Percentiles rank a stretch among this genome's conserved stretches.
phyloP scores from a whole-genome alignment of 106 monocot genomes.

The Dendrobium chrysotoxum region DNA sequence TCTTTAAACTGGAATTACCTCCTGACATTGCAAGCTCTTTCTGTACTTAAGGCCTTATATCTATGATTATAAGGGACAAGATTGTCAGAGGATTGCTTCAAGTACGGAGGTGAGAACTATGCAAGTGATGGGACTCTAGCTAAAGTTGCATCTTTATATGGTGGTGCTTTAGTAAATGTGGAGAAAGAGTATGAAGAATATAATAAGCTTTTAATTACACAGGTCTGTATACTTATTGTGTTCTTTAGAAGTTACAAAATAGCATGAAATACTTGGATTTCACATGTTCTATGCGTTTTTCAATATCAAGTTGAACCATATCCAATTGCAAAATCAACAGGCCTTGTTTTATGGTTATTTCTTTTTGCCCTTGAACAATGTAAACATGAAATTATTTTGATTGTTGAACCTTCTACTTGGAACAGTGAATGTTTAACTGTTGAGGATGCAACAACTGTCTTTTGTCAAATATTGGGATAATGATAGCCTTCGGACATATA shows the following conservation, averaged over 20 bases:
- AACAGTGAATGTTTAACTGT: not conserved
- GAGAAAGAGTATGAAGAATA: constrained; percentile 87
- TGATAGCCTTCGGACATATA: not conserved
- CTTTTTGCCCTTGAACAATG: not conserved
- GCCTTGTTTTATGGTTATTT: not conserved
- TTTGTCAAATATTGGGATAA: not conserved
- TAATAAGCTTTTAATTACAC: constrained; percentile 49
- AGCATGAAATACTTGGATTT: not conserved
- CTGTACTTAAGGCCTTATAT: not conserved
- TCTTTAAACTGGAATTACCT: not conserved
- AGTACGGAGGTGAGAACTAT: constrained; percentile 75
- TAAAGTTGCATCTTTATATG: constrained; percentile 84
- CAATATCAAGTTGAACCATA: constrained; percentile 1
- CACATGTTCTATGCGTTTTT: not conserved
- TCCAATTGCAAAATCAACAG: not conserved
- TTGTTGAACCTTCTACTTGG: not conserved
- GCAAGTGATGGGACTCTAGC: constrained; percentile 53
- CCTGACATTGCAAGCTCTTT: not conserved
- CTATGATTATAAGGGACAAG: constrained; percentile 53
- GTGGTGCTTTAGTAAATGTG: constrained; percentile 69
- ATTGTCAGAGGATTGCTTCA: constrained; percentile 86
- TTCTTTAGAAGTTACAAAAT: not conserved
- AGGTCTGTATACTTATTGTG: constrained; percentile 34
- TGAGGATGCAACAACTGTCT: not conserved
- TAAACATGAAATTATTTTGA: not conserved